These are phyloP conservation scores for Amanita muscaria DNA, from an alignment of 768 basidiomycete genomes.

Conservation along the genomic window DNA sequence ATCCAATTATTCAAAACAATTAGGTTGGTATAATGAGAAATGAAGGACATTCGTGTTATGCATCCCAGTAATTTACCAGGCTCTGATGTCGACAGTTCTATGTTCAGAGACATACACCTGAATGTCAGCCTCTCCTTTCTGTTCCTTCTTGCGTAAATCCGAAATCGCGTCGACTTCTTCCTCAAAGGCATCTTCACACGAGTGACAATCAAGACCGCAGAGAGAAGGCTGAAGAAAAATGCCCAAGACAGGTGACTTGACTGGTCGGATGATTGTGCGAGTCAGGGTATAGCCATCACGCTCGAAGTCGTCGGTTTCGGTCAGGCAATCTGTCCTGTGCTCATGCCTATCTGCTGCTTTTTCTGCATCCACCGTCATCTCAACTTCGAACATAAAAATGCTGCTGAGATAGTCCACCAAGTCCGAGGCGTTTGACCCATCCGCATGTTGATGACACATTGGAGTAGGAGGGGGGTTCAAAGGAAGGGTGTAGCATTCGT, in stretches of 20 bases:
- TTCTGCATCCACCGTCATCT: too few relatives aligned
- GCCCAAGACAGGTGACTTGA: not conserved
- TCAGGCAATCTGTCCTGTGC: slow-evolving; percentile 5
- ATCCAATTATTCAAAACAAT: too few relatives aligned
- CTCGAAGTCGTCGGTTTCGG: slow-evolving; percentile 11
- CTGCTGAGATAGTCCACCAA: too few relatives aligned
- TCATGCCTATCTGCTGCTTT: not conserved
- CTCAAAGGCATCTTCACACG: slow-evolving; percentile 10
- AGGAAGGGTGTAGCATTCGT: too few relatives aligned
- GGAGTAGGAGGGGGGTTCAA: too few relatives aligned
- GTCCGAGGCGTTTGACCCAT: too few relatives aligned
- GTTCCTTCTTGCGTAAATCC: slow-evolving; percentile 4
- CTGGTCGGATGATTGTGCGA: slow-evolving; percentile 13
- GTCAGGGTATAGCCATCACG: slow-evolving; percentile 10
- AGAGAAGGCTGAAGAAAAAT: not conserved
- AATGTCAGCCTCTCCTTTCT: not conserved
- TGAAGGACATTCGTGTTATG: too few relatives aligned
- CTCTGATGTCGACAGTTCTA: too few relatives aligned
- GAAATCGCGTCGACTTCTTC: slow-evolving; percentile 10
- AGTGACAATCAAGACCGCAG: slow-evolving; percentile 7
- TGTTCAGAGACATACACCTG: not conserved
- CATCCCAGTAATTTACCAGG: too few relatives aligned
- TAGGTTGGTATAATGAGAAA: too few relatives aligned
- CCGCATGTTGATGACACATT: too few relatives aligned
- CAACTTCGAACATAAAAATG: too few relatives aligned